Conservation (phyloP, 352 stramenopile species). For the Peronospora destructor region DNA sequence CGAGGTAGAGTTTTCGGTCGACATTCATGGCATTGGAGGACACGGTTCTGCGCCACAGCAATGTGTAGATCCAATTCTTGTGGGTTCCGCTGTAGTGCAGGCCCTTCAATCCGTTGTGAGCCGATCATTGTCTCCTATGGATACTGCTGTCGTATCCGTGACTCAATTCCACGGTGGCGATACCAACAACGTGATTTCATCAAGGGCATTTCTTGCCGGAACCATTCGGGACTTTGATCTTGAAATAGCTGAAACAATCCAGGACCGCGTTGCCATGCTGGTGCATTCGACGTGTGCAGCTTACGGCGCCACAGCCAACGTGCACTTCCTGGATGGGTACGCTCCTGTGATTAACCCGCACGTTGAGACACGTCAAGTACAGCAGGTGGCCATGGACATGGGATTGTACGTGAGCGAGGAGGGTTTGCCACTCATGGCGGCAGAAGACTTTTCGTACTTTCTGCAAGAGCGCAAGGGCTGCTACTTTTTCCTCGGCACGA, state of each 20-base stretch:
- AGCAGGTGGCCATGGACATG: conserved; percentile 66
- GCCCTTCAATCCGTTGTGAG: conserved; percentile 91
- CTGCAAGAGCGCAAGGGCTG: conserved; percentile 76
- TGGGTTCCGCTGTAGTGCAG: conserved; percentile 84
- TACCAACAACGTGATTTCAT: conserved; percentile 93
- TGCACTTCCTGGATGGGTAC: conserved; percentile 69
- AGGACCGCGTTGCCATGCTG: conserved; percentile 78
- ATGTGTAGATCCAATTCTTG: conserved; percentile 90
- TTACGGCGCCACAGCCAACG: conserved; percentile 60
- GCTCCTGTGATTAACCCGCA: conserved; percentile 71
- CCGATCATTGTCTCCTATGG: conserved; percentile 83
- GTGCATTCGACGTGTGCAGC: conserved; percentile 77
- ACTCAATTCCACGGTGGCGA: conserved; percentile 89
- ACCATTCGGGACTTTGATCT: conserved; percentile 91
- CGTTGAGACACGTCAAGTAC: conserved; percentile 72
- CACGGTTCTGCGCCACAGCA: conserved; percentile 91
- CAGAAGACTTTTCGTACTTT: conserved; percentile 92
- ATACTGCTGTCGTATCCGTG: conserved; percentile 89
- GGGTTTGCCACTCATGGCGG: conserved; percentile 87
- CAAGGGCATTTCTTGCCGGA: conserved; percentile 70
- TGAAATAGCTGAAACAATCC: conserved; percentile 75
- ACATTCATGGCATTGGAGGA: conserved; percentile 88
- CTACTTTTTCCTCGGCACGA: conserved; percentile 82
- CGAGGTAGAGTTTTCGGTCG: conserved; percentile 89
- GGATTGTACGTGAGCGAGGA: conserved; percentile 71